These are phyloP conservation scores for Sequoia sempervirens DNA, from an alignment of 75 land plant genomes.

Conservation along the genomic window DNA sequence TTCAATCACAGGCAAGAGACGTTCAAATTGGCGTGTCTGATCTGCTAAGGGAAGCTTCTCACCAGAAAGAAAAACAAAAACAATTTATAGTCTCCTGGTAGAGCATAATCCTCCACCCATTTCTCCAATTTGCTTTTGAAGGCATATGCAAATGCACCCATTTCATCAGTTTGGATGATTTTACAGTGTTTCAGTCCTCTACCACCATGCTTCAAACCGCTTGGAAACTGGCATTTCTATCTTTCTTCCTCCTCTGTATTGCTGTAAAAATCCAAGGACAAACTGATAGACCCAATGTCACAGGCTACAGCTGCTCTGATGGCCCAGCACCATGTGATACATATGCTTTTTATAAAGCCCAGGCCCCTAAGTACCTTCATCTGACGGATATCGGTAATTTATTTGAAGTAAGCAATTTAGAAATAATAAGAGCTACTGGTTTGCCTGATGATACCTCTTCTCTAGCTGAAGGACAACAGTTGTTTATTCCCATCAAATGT, in stretches of 20 bases:
- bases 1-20: too few species aligned
- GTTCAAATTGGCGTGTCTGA: too few species aligned
- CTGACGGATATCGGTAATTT: slow-evolving; percentile 26
- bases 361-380: slow-evolving; percentile 20
- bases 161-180: not conserved
- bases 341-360: slow-evolving; percentile 29
- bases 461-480: slow-evolving; percentile 28
- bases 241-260: not conserved
- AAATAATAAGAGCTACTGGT: slow-evolving; percentile 26
- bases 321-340: slow-evolving; percentile 18
- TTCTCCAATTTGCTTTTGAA: too few species aligned
- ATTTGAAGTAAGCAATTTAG: slow-evolving; percentile 22
- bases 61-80: too few species aligned
- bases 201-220: not conserved
- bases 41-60: too few species aligned
- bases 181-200: not conserved
- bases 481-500: slow-evolving; percentile 58
- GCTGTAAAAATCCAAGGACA: not conserved
- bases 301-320: slow-evolving; percentile 8
- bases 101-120: too few species aligned
- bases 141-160: not conserved
- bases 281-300: not conserved
- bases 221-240: not conserved
- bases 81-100: too few species aligned
- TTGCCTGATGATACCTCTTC: slow-evolving; percentile 16